Percentiles rank a stretch among this genome's conserved stretches.
Conservation (phyloP, 106 monocot species). For the Dendrobium chrysotoxum region DNA sequence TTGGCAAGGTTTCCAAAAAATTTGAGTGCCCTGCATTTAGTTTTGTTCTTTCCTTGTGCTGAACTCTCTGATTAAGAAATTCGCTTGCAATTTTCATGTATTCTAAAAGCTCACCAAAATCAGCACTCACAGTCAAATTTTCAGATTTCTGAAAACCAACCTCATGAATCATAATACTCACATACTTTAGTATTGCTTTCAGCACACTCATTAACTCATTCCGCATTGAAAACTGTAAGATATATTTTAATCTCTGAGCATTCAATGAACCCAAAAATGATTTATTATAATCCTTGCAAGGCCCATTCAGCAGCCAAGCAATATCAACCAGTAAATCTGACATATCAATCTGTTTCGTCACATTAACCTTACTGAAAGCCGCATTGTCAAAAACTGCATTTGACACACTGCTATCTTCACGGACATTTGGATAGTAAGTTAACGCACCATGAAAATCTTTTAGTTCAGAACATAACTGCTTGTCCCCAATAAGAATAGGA, state of each 20-base stretch:
- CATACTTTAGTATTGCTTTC: constrained; percentile 27
- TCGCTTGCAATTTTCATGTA: constrained; percentile 35
- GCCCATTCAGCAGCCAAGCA: constrained; percentile 69
- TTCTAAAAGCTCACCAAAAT: constrained; percentile 23
- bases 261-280: constrained; percentile 27
- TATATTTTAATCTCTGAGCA: constrained; percentile 49
- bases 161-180: constrained; percentile 20
- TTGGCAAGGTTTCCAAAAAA: background rate
- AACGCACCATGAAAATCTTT: constrained; percentile 26
- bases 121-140: constrained; percentile 14
- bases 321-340: constrained; percentile 71
- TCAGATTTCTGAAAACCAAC: constrained; percentile 8
- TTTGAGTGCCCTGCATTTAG: constrained; percentile 5
- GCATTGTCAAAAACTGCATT: constrained; percentile 6
- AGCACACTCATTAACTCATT: constrained; percentile 37
- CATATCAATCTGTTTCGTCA: constrained; percentile 28
- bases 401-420: constrained; percentile 8
- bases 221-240: constrained; percentile 36
- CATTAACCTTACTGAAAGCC: constrained; percentile 13
- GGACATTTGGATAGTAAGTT: background rate
- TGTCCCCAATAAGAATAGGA: constrained; percentile 61
- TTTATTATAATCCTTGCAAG: constrained; percentile 10
- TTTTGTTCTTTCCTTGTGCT: constrained; percentile 6
- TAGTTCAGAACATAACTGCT: constrained; percentile 57
- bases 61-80: constrained; percentile 18